phyloP scores from a whole-genome alignment of 805 yeast species.

The Metschnikowia lachancei region DNA sequence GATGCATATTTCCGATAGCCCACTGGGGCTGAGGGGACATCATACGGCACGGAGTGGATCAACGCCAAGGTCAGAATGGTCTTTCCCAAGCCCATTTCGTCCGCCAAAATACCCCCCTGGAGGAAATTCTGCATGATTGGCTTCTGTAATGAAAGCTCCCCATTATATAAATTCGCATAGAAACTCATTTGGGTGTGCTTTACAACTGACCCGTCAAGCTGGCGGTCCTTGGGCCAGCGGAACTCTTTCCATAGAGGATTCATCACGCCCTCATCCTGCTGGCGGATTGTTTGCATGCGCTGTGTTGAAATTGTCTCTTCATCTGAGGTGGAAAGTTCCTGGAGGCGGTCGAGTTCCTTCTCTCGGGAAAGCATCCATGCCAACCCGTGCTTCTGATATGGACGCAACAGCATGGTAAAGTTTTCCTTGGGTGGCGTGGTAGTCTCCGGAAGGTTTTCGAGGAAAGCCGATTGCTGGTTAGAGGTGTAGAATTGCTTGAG shows the following conservation, averaged over 20 bases:
- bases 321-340: constrained; percentile 26
- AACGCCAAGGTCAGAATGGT: constrained; percentile 81
- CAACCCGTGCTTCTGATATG: constrained; percentile 80
- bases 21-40: constrained; percentile 24
- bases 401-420: constrained; percentile 59
- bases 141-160: constrained; percentile 66
- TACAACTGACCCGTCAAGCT: constrained; percentile 1
- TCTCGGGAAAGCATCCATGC: constrained; percentile 90
- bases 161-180: constrained; percentile 76
- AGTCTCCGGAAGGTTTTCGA: constrained; percentile 60
- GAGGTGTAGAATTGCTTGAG: constrained; percentile 69
- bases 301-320: constrained; percentile 28
- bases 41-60: constrained; percentile 62
- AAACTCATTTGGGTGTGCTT: constrained; percentile 36
- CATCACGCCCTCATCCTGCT: constrained; percentile 50
- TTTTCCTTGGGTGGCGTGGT: constrained; percentile 47
- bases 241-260: constrained; percentile 86
- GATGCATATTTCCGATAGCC: constrained; percentile 51
- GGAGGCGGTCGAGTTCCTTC: constrained; percentile 51
- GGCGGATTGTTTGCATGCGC: constrained; percentile 23
- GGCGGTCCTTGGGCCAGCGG: constrained; percentile 62
- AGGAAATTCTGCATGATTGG: constrained; percentile 63
- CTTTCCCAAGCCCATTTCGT: constrained; percentile 96
- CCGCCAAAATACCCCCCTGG: constrained; percentile 87
- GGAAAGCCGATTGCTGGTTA: constrained; percentile 60